These are phyloP conservation scores for Endocalyx cinctus DNA, from an alignment of 2,329 filamentous ascomycete species.

Conservation along the genomic window DNA sequence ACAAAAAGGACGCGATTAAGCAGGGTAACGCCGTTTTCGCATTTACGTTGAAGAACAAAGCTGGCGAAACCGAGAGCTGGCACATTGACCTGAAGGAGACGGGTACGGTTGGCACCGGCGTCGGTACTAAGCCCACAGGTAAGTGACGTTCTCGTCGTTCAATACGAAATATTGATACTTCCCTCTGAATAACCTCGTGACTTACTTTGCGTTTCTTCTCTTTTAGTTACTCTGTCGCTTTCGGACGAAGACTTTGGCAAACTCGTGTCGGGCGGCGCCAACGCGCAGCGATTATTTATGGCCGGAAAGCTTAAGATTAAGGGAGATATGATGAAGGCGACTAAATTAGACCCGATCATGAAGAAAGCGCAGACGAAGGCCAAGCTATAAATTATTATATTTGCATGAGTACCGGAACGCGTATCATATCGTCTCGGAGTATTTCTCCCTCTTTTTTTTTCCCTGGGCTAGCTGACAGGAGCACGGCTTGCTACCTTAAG, in stretches of 20 bases:
- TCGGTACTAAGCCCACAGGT: slow-evolving; percentile 80
- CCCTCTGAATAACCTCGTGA: no score
- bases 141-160: no score
- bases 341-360: slow-evolving; percentile 88
- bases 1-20: slow-evolving; percentile 81
- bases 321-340: slow-evolving; percentile 98
- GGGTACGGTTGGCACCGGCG: slow-evolving; percentile 74
- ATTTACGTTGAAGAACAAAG: slow-evolving; percentile 86
- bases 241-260: slow-evolving; percentile 83
- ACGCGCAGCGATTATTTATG: slow-evolving; percentile 96
- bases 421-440: no score
- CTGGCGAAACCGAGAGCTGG: slow-evolving; percentile 80
- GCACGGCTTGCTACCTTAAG: no score
- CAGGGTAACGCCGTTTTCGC: slow-evolving; percentile 82
- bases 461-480: no score
- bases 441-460: no score
- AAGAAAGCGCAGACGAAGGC: slow-evolving; percentile 82
- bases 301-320: slow-evolving; percentile 97
- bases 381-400: slow-evolving; percentile 63
- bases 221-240: slow-evolving; percentile 74
- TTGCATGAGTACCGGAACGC: no score
- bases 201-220: no score
- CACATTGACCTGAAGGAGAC: slow-evolving; percentile 92
- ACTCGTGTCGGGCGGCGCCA: slow-evolving; percentile 81
- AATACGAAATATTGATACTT: no score